A percentile compares a stretch with the other conserved stretches of the same genome.
These are phyloP conservation scores for Claviceps sorghi DNA, from an alignment of 2,329 filamentous ascomycete species.

Conservation along the genomic window DNA sequence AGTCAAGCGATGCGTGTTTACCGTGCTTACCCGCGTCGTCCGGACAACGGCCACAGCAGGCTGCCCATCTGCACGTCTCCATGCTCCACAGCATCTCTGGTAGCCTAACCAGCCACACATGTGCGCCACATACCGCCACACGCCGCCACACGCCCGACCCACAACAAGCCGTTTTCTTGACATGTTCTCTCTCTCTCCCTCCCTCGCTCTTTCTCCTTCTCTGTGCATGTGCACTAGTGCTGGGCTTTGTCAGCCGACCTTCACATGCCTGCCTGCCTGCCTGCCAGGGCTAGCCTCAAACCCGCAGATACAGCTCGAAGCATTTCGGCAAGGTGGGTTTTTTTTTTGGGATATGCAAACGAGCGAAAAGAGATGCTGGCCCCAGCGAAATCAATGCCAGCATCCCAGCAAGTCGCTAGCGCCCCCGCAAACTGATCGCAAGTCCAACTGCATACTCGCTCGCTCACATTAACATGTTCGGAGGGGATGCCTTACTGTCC, in stretches of 20 bases:
- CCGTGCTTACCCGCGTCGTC: constrained; percentile 7
- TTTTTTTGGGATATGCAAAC: neutral
- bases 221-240: too few relatives aligned
- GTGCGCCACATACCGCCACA: neutral
- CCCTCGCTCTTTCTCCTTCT: too few relatives aligned
- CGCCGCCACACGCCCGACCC: neutral
- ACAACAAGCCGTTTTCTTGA: neutral
- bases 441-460: neutral
- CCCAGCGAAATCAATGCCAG: neutral
- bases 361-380: neutral
- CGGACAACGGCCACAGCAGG: constrained; percentile 2
- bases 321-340: neutral
- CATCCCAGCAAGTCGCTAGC: neutral
- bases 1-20: constrained; percentile 4
- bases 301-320: neutral
- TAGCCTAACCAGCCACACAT: constrained; percentile 2
- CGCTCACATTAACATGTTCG: neutral
- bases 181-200: neutral
- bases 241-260: neutral
- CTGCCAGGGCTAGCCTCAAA: too few relatives aligned
- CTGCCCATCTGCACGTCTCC: too few relatives aligned
- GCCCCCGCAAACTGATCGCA: neutral
- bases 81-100: neutral
- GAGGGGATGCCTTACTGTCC: neutral
- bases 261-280: neutral